phyloP scores from a whole-genome alignment of 2,329 filamentous ascomycete species.

The Colletotrichum endophyticum region DNA sequence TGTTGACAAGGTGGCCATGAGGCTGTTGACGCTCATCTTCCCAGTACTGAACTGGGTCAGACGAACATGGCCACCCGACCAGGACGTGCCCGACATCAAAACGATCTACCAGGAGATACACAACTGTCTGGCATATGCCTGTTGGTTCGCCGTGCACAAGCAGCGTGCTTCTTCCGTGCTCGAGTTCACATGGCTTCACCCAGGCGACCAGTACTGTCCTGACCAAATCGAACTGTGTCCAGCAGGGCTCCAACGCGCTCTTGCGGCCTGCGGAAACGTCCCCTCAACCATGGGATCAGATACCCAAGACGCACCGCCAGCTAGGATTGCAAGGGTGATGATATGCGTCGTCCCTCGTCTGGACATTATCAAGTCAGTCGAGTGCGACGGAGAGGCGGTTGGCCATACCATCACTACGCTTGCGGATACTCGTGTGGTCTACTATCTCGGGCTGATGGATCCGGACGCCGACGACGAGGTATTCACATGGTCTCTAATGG shows the following conservation, averaged over 20 bases:
- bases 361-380: conserved; percentile 1
- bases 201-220: conserved; percentile 29
- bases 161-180: conserved; percentile 27
- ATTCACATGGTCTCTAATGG: conserved; percentile 20
- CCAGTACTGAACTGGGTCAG: conserved; percentile 26
- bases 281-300: neutral
- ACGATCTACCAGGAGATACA: conserved; percentile 26
- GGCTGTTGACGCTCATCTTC: conserved; percentile 27
- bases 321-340: conserved; percentile 31
- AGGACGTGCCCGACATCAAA: neutral
- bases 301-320: neutral
- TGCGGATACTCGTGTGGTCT: conserved; percentile 30
- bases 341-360: conserved; percentile 33
- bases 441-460: conserved; percentile 29
- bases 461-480: conserved; percentile 25
- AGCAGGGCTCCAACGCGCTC: neutral
- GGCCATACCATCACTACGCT: conserved; percentile 24
- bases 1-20: conserved; percentile 31
- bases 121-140: conserved; percentile 31
- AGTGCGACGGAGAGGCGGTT: neutral
- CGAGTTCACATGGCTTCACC: conserved; percentile 28
- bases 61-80: neutral
- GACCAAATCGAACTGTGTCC: conserved; percentile 23
- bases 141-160: conserved; percentile 32
- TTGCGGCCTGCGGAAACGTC: too few relatives aligned